A percentile compares a stretch with the other conserved stretches of the same genome.
phyloP scores from a whole-genome alignment of 1,284 basidiomycete genomes.

The Ceratobasidium papillatum region DNA sequence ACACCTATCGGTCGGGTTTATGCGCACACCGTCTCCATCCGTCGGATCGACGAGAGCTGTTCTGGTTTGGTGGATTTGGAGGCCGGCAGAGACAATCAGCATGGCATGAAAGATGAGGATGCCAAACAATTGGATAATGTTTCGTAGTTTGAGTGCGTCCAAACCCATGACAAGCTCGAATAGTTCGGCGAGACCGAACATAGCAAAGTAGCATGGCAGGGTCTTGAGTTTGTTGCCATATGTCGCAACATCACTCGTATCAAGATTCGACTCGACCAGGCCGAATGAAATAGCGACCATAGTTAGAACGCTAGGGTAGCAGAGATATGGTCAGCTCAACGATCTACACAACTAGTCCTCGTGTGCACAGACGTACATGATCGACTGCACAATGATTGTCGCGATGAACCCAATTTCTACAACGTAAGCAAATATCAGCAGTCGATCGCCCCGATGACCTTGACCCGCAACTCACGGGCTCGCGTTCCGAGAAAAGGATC shows the following conservation, averaged over 20 bases:
- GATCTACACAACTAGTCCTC: not conserved
- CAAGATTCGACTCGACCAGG: constrained; percentile 48
- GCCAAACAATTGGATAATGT: constrained; percentile 77
- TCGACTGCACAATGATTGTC: constrained; percentile 39
- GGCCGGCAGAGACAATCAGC: constrained; percentile 72
- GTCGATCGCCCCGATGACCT: not conserved
- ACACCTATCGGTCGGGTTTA: constrained; percentile 17
- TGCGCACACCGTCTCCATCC: not conserved
- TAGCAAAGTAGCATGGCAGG: constrained; percentile 81
- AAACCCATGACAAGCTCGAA: constrained; percentile 78
- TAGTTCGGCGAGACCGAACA: constrained; percentile 79
- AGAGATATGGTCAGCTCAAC: not conserved
- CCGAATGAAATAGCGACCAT: constrained; percentile 58
- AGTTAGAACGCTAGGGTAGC: constrained; percentile 56
- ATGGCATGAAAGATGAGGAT: constrained; percentile 76
- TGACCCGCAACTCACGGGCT: constrained; percentile 58
- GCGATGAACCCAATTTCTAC: constrained; percentile 33
- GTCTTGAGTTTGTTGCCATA: constrained; percentile 59
- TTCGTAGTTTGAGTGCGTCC: constrained; percentile 67
- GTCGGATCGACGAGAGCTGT: constrained; percentile 61
- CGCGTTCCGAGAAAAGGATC: constrained; percentile 71
- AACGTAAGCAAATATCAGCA: constrained; percentile 37
- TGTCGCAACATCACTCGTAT: constrained; percentile 62
- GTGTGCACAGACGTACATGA: not conserved
- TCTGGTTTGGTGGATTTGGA: constrained; percentile 77